Evolutionary conservation across 2,329 filamentous ascomycete genomes (phyloP), one percentile per base, ranked within the genome.

Genomic region (Claviceps cyperi): DNA sequence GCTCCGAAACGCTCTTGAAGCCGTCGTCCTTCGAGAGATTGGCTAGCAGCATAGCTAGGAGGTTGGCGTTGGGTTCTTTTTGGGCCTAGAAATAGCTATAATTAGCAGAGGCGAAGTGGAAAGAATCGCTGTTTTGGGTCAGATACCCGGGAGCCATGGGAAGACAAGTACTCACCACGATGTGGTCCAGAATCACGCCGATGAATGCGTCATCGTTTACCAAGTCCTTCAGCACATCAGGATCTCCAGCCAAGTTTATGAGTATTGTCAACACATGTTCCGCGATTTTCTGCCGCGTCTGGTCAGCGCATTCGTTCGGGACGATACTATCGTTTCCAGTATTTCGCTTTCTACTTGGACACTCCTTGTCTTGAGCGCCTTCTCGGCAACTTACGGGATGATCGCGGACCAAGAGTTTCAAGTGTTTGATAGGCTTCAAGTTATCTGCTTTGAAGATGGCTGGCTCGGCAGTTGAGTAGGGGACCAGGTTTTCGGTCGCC

Each of bases 221-320:
- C 21, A 97, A 70, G 48, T 70, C 72, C 55, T 86, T 76, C 40
- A 95, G 70, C 3, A 97, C 73, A 49, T 90, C 85, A 13, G 72
- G 69, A 58, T 97, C 90, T 15, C 80, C 80, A 1, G 86, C 84
- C 15, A 92, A 72, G 64, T 95, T 96, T 59, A 97, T 78, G 54
- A 98, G 81, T 57, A 96, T 91, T 14, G 82, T 94, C 57, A 96
- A 70, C 38, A 86, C 90, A 79, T 95, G 85, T 64, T 92, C 87
- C n/a, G 91, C 86, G 53, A 96, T 95, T 64, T 84, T 80, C 81
- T 94, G 28, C 8, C 28, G 28, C 19, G 8, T 43, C 22, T 14
- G 21, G 47, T 49, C 38, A 49, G 47, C 15, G 36, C 13, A 13
- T 39, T 38, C 11, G 24, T 43, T n/a, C 28, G 28, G 28, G 28